phyloP scores from a whole-genome alignment of 116 monocot genomes.

The Cymodocea nodosa region DNA sequence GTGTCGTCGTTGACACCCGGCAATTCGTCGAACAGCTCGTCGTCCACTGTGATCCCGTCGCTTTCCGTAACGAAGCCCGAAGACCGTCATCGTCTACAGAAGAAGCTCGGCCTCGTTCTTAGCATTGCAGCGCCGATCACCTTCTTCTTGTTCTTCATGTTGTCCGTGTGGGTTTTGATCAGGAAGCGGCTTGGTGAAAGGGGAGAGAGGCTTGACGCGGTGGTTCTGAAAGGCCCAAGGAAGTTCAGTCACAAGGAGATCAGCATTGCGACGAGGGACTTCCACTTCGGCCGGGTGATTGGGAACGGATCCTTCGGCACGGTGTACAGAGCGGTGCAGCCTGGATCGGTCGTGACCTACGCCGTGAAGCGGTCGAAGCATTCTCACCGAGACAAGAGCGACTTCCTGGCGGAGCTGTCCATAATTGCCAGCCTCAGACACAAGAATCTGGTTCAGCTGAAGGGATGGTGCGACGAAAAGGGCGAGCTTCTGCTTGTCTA shows the following conservation, averaged over 20 bases:
- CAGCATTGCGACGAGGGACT: conserved; percentile 39
- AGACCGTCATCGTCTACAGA: conserved; percentile 1
- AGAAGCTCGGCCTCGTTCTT: conserved; percentile 21
- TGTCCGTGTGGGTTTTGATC: conserved; percentile 23
- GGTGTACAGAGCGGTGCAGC: conserved; percentile 48
- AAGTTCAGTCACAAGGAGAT: conserved; percentile 60
- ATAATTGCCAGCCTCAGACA: conserved; percentile 56
- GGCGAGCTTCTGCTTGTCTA: conserved; percentile 77
- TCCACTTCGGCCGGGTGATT: conserved; percentile 37
- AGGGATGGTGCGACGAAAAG: conserved; percentile 77
- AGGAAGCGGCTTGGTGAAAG: conserved; percentile 12
- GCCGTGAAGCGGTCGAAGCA: conserved; percentile 81
- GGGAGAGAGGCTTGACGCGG: conserved; percentile 6
- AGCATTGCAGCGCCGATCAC: conserved; percentile 20
- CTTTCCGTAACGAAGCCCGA: neutral
- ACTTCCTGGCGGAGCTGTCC: conserved; percentile 47
- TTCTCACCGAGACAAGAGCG: conserved; percentile 36
- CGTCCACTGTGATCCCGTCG: conserved; percentile 9
- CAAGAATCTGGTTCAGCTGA: conserved; percentile 70
- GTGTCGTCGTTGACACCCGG: neutral
- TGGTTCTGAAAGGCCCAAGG: conserved; percentile 37
- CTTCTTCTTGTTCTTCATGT: conserved; percentile 16
- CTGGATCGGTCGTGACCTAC: conserved; percentile 13
- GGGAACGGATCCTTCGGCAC: conserved; percentile 65
- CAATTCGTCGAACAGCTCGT: neutral